Percentiles rank a stretch among this genome's conserved stretches.
Evolutionary conservation across 2,329 filamentous ascomycete species (phyloP).

Genomic region (Fusarium robinianum): DNA sequence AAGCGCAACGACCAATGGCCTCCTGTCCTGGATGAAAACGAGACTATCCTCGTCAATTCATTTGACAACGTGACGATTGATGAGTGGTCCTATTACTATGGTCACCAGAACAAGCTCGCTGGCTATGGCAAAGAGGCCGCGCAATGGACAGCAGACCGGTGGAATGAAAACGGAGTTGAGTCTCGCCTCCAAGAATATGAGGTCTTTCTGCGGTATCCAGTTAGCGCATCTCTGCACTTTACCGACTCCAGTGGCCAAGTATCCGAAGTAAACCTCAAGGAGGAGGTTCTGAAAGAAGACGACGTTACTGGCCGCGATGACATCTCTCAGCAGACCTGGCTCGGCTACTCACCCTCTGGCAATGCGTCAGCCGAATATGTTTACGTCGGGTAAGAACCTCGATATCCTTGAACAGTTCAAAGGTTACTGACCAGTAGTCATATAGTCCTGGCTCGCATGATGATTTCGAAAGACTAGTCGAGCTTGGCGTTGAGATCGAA

Average conservation of each 20-base stretch:
- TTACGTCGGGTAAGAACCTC: conserved; percentile 64
- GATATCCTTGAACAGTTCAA: rapidly evolving
- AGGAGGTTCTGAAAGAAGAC: conserved; percentile 74
- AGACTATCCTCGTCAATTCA: conserved; percentile 42
- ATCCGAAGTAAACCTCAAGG: conserved; percentile 69
- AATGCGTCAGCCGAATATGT: conserved; percentile 77
- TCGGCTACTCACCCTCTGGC: conserved; percentile 80
- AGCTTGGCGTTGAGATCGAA: conserved; percentile 68
- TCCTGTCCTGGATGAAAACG: conserved; percentile 40
- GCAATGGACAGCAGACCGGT: conserved; percentile 46
- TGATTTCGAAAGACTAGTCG: conserved; percentile 73
- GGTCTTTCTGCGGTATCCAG: conserved; percentile 64
- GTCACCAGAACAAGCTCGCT: conserved; percentile 45
- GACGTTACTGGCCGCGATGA: conserved; percentile 70
- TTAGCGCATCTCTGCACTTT: conserved; percentile 55
- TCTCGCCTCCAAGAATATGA: conserved; percentile 54
- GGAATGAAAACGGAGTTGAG: conserved; percentile 43
- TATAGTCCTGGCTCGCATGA: conserved; percentile 65
- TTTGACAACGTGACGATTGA: conserved; percentile 46
- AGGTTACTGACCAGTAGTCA: background rate
- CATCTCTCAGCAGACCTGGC: conserved; percentile 72
- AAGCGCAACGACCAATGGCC: conserved; percentile 44
- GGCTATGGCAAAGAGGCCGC: conserved; percentile 45
- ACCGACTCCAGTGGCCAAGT: conserved; percentile 49
- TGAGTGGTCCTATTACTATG: conserved; percentile 47